Percentiles rank a stretch among this genome's conserved stretches.
These are phyloP conservation scores for Nicotiana rustica DNA, from an alignment of 305 asterid species.

Conservation along the genomic window DNA sequence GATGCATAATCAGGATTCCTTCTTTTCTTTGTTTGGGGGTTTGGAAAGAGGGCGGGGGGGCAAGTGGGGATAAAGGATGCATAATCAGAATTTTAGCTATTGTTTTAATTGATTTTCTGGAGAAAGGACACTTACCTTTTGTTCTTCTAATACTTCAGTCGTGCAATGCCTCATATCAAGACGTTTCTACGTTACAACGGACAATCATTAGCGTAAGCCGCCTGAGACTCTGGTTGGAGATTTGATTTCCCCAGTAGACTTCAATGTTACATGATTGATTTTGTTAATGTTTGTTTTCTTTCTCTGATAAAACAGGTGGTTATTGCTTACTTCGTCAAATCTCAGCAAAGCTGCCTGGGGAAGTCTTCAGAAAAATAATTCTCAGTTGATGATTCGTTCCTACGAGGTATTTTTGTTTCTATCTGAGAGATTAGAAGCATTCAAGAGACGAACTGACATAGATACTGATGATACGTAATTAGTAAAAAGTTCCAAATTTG, in stretches of 20 bases:
- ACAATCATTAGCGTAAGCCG: constrained; percentile 90
- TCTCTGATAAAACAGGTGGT: constrained; percentile 63
- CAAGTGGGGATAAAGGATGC: neutral
- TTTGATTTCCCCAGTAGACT: constrained; percentile 32
- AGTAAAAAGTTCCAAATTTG: neutral
- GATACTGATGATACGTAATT: neutral
- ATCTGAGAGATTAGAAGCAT: constrained; percentile 1
- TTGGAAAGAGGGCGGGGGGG: neutral
- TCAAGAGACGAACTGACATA: neutral
- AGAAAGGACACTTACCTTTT: constrained; percentile 36
- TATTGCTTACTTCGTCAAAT: constrained; percentile 90
- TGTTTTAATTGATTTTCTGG: constrained; percentile 16
- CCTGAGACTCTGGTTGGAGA: constrained; percentile 8
- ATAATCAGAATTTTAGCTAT: neutral
- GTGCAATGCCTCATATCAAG: constrained; percentile 92
- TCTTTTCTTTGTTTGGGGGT: neutral
- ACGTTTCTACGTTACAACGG: constrained; percentile 86
- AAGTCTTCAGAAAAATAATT: constrained; percentile 90
- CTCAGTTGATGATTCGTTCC: constrained; percentile 97
- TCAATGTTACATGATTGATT: constrained; percentile 31
- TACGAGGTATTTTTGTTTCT: constrained; percentile 71
- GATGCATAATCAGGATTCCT: neutral
- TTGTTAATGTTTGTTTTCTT: constrained; percentile 28
- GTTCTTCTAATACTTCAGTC: constrained; percentile 58
- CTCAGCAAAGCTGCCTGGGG: constrained; percentile 99